phyloP scores from a whole-genome alignment of 495 filamentous ascomycete species.

The Podospora anserina region DNA sequence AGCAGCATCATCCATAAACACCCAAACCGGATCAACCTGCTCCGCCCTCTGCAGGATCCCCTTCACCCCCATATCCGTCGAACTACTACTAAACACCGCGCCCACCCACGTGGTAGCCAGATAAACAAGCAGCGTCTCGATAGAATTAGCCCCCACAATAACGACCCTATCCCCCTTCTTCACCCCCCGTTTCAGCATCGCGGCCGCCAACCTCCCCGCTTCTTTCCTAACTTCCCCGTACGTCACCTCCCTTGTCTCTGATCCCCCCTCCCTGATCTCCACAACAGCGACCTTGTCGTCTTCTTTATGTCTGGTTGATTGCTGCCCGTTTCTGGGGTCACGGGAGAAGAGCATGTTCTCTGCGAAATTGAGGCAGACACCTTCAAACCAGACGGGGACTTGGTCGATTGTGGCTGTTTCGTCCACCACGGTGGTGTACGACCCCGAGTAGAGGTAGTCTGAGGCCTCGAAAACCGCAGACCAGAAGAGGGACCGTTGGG shows the following conservation, averaged over 20 bases:
- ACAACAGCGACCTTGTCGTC: slow-evolving; percentile 64
- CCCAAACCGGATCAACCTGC: slow-evolving; percentile 66
- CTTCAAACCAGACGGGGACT: slow-evolving; percentile 67
- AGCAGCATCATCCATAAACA: slow-evolving; percentile 76
- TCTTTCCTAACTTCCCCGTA: slow-evolving; percentile 59
- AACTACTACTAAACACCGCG: slow-evolving; percentile 65
- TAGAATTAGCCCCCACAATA: slow-evolving; percentile 66
- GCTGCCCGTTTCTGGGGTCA: slow-evolving; percentile 22
- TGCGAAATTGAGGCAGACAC: slow-evolving; percentile 59
- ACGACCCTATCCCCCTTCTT: slow-evolving; percentile 68
- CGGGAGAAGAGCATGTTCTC: slow-evolving; percentile 61
- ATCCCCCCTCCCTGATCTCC: slow-evolving; percentile 68
- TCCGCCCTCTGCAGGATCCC: slow-evolving; percentile 70
- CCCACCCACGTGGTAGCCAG: slow-evolving; percentile 64
- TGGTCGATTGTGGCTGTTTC: slow-evolving; percentile 63
- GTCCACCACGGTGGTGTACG: slow-evolving; percentile 60
- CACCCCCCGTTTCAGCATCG: slow-evolving; percentile 61
- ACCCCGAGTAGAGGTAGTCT: slow-evolving; percentile 59
- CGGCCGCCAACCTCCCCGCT: slow-evolving; percentile 56
- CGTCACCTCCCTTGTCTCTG: slow-evolving; percentile 54
- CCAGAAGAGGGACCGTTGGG: slow-evolving; percentile 63
- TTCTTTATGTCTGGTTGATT: slow-evolving; percentile 58
- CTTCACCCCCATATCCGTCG: slow-evolving; percentile 76
- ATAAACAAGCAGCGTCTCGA: slow-evolving; percentile 66
- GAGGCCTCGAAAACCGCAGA: slow-evolving; percentile 56